phyloP scores from a whole-genome alignment of 176 grass and related monocot genomes.

The Avena insularis region DNA sequence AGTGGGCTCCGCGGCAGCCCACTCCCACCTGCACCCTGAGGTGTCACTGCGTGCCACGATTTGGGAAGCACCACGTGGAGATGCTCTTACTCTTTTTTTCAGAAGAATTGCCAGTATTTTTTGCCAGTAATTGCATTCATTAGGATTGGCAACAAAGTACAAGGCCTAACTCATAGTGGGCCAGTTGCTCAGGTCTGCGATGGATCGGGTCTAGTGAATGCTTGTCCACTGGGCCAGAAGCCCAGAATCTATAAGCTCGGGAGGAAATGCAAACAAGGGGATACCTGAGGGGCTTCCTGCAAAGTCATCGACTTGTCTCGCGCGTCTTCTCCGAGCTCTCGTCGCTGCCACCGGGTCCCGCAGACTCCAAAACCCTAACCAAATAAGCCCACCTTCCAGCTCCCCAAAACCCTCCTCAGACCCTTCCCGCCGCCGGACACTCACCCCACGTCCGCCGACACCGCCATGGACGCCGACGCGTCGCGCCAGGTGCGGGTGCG shows the following conservation, averaged over 20 bases:
- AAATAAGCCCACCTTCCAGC: slow-evolving; percentile 36
- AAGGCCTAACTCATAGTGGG: not conserved
- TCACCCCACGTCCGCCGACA: not conserved
- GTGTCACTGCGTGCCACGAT: too few species aligned
- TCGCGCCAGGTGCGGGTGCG: slow-evolving; percentile 86
- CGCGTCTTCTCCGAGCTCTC: not conserved
- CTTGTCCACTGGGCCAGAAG: not conserved
- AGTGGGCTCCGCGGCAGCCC: too few species aligned
- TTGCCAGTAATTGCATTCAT: not conserved
- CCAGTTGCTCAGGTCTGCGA: not conserved
- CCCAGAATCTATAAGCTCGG: not conserved
- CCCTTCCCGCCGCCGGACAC: slow-evolving; percentile 54
- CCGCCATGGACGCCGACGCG: slow-evolving; percentile 47
- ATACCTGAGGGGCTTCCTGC: not conserved
- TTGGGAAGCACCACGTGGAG: too few species aligned
- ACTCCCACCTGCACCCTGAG: too few species aligned
- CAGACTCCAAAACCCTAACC: slow-evolving; percentile 53
- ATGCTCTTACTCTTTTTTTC: too few species aligned
- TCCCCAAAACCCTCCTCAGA: slow-evolving; percentile 10
- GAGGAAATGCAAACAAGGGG: not conserved
- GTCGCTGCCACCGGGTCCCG: not conserved
- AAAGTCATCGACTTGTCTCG: not conserved
- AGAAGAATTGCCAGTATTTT: not conserved
- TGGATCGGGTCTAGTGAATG: not conserved
- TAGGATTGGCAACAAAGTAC: not conserved